Percentiles rank a stretch among this genome's conserved stretches.
These are phyloP conservation scores for Arthromyces matolae DNA, from an alignment of 768 basidiomycete genomes.

Conservation along the genomic window DNA sequence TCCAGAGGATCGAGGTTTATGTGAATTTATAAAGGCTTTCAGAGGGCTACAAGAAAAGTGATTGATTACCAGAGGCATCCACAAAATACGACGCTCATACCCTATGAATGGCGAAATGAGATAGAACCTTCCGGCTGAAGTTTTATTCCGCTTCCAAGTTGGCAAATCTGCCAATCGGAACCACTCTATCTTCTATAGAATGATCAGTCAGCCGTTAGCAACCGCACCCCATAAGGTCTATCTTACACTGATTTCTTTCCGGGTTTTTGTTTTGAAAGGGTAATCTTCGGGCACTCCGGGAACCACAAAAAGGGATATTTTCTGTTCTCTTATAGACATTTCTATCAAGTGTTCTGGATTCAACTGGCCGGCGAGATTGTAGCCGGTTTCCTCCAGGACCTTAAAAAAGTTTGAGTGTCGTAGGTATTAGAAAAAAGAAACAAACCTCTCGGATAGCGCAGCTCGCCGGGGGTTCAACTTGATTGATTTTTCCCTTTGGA, in stretches of 20 bases:
- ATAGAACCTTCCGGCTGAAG: conserved; percentile 80
- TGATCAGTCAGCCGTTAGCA: conserved; percentile 13
- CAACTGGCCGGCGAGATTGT: conserved; percentile 72
- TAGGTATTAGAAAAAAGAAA: conserved; percentile 3
- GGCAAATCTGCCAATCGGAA: conserved; percentile 86
- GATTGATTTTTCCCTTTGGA: conserved; percentile 99
- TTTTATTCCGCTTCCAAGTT: conserved; percentile 82
- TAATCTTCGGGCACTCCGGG: conserved; percentile 85
- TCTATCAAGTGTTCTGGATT: conserved; percentile 71
- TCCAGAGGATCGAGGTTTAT: conserved; percentile 49
- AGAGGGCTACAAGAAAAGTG: conserved; percentile 40
- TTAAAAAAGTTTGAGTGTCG: conserved; percentile 27
- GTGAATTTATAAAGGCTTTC: conserved; percentile 64
- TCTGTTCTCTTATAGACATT: conserved; percentile 85
- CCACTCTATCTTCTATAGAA: conserved; percentile 89
- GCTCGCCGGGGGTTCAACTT: conserved; percentile 75
- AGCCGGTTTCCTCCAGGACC: conserved; percentile 98
- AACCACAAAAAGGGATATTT: conserved; percentile 87
- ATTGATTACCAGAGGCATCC: too few relatives aligned
- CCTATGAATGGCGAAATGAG: conserved; percentile 91
- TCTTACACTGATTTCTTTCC: conserved; percentile 96
- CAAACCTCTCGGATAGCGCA: conserved; percentile 92
- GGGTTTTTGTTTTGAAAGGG: conserved; percentile 86
- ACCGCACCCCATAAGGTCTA: neutral
- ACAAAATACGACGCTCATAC: too few relatives aligned